A percentile compares a stretch with the other conserved stretches of the same genome.
These are phyloP conservation scores for Stephania cephalantha DNA, from an alignment of 164 flowering plant species.

Conservation along the genomic window DNA sequence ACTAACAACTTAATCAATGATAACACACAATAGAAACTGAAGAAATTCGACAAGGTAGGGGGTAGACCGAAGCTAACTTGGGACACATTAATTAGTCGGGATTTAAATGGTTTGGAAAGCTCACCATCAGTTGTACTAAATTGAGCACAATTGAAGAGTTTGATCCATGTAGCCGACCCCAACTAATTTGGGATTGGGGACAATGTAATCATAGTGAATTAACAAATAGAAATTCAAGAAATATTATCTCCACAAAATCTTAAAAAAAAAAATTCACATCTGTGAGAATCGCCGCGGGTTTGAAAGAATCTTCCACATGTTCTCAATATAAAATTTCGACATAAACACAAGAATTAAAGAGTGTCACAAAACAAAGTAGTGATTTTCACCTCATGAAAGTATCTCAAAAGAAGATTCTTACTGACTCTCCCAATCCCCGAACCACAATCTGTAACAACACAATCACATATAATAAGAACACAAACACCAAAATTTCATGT, in stretches of 20 bases:
- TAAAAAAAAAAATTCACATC: neutral
- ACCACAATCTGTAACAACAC: constrained; percentile 71
- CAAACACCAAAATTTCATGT: neutral
- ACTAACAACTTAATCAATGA: neutral
- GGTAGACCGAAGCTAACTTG: no score
- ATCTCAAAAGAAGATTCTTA: constrained; percentile 77
- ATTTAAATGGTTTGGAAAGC: no score
- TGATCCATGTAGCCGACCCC: no score
- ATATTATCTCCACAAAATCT: no score
- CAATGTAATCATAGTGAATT: neutral
- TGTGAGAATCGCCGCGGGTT: neutral
- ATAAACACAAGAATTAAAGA: neutral
- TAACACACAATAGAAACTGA: neutral
- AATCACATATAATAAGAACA: neutral
- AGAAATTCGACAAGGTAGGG: no score
- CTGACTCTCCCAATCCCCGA: constrained; percentile 95
- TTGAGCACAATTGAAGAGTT: no score
- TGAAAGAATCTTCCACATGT: no score
- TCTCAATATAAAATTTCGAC: neutral
- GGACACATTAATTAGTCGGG: no score
- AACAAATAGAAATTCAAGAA: neutral
- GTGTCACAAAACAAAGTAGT: neutral
- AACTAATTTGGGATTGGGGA: neutral
- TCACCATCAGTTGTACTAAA: no score
- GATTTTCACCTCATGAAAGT: constrained; percentile 72